Evolutionary conservation across 2,329 filamentous ascomycete genomes (phyloP).

Genomic region (Nothophoma quercina): DNA sequence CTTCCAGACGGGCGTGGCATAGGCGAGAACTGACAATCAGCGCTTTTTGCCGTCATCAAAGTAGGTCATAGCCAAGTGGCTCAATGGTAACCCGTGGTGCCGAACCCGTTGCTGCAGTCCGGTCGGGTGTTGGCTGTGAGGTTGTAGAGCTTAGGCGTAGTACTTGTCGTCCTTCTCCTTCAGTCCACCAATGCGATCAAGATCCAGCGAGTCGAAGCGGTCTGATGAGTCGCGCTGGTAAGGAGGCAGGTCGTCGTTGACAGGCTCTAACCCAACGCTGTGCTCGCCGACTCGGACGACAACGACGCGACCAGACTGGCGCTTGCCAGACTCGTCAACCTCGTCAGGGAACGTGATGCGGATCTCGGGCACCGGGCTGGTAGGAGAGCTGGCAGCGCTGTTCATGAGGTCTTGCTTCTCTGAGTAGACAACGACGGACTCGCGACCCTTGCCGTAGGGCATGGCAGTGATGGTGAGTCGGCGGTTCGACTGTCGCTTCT

Average conservation of each 20-base stretch:
- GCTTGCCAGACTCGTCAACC: slow-evolving; percentile 81
- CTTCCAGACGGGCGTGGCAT: slow-evolving; percentile 23
- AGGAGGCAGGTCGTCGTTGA: slow-evolving; percentile 80
- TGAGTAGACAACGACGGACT: slow-evolving; percentile 77
- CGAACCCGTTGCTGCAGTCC: slow-evolving; percentile 24
- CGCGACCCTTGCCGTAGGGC: slow-evolving; percentile 60
- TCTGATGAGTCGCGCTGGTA: slow-evolving; percentile 83
- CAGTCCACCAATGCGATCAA: slow-evolving; percentile 91
- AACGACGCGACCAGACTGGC: slow-evolving; percentile 85
- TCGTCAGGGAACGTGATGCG: slow-evolving; percentile 98
- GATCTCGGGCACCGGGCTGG: slow-evolving; percentile 88
- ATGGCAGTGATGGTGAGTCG: slow-evolving; percentile 63
- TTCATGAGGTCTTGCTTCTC: slow-evolving; percentile 81
- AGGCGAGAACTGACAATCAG: slow-evolving; percentile 37
- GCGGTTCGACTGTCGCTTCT: slow-evolving; percentile 62
- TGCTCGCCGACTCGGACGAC: slow-evolving; percentile 90
- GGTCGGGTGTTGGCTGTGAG: slow-evolving; percentile 24
- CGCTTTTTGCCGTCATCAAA: slow-evolving; percentile 44
- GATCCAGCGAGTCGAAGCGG: slow-evolving; percentile 91
- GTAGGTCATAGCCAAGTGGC: slow-evolving; percentile 51
- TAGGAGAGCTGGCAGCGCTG: slow-evolving; percentile 76
- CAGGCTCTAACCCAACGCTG: slow-evolving; percentile 86
- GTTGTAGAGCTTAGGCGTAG: slow-evolving; percentile 36
- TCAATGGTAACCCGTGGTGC: slow-evolving; percentile 24
- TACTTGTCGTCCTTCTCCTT: slow-evolving; percentile 81